A percentile compares a stretch with the other conserved stretches of the same genome.
Evolutionary conservation across 2,329 filamentous ascomycete species (phyloP).

Genomic region (Penicillium sp.): DNA sequence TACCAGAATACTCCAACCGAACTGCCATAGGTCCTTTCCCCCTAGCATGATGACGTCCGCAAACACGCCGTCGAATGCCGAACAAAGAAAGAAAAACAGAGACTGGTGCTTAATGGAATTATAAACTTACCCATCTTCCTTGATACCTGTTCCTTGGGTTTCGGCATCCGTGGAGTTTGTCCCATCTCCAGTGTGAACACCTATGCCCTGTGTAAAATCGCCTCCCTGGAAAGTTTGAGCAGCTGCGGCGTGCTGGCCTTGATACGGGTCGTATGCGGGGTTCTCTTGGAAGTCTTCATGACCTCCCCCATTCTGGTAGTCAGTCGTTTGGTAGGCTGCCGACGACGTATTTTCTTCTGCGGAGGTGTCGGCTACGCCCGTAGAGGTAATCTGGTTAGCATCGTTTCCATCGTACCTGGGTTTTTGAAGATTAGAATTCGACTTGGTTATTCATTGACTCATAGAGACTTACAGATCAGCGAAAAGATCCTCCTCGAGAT

Average conservation of each 20-base stretch:
- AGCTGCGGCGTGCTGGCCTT: constrained; percentile 29
- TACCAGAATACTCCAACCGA: neutral
- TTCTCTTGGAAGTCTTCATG: constrained; percentile 5
- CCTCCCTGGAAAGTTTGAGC: constrained; percentile 26
- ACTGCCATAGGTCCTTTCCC: neutral
- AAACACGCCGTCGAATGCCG: constrained; percentile 11
- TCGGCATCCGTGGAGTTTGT: constrained; percentile 23
- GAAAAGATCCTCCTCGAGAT: constrained; percentile 90
- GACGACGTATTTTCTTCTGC: constrained; percentile 31
- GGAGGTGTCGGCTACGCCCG: constrained; percentile 35
- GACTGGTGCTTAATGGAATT: constrained; percentile 9
- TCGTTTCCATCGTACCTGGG: constrained; percentile 66
- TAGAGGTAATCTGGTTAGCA: constrained; percentile 30
- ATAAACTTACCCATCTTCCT: constrained; percentile 84
- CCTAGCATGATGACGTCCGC: neutral
- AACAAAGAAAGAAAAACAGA: constrained; percentile 18
- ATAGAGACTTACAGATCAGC: constrained; percentile 72
- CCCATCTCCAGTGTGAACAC: constrained; percentile 25
- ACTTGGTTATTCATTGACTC: neutral
- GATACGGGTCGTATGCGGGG: constrained; percentile 28
- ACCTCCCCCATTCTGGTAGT: constrained; percentile 3
- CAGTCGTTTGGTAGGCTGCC: constrained; percentile 5
- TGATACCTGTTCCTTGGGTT: constrained; percentile 52
- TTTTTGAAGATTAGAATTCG: constrained; percentile 13
- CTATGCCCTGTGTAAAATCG: constrained; percentile 20